Base-by-base conservation (phyloP, 495 filamentous ascomycete genomes). In the Penicillium goetzii region DNA sequence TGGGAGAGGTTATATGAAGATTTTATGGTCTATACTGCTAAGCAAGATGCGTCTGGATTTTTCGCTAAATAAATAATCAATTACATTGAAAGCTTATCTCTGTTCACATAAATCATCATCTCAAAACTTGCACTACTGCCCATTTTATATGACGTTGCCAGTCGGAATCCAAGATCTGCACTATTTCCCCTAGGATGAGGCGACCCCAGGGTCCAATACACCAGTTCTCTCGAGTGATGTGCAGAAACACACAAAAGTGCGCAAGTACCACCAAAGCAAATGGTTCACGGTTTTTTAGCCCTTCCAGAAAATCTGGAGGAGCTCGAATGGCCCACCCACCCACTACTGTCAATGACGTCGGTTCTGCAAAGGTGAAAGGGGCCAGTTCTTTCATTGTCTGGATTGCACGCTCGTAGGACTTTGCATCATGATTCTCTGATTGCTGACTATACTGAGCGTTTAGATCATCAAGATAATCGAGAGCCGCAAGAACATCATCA, bases 211-310 rank as follows among this genome's bases (percentile, higher is more conserved):
- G 23, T 3, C 66, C 66, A 10, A 73, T 33, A 49, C 63, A 71
- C 55, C 60, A 64, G 30, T 73, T 73, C 3, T 63, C 68, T n/a
- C 64, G 64, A 3, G 62, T 63, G 15, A 69, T 26, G 30, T 71
- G 62, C 5, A 73, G 28, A 23, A 73, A 68, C 0, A 64, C 64
- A 15, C 71, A 71, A 41, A 68, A 73, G 49, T 73, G 68, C 9
- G 71, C 71, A 38, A 69, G 60, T 9, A 71, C 19, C 14, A 73
- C 71, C 30, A 73, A 52, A 0, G 71, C 64, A 43, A 73, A 51
- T 14, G 71, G 68, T 4, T 58, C 51, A 1, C 38, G 40, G 12
- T 25, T 15, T n/a, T 49, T 62, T 5, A 73, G 26, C n/a, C 65
- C 61, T n/a, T 61, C 51, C 17, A 73, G 38, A 51, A 61, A 73